A percentile compares a stretch with the other conserved stretches of the same genome.
phyloP scores from a whole-genome alignment of 345 rosid genomes.

The Populus pruinosa region DNA sequence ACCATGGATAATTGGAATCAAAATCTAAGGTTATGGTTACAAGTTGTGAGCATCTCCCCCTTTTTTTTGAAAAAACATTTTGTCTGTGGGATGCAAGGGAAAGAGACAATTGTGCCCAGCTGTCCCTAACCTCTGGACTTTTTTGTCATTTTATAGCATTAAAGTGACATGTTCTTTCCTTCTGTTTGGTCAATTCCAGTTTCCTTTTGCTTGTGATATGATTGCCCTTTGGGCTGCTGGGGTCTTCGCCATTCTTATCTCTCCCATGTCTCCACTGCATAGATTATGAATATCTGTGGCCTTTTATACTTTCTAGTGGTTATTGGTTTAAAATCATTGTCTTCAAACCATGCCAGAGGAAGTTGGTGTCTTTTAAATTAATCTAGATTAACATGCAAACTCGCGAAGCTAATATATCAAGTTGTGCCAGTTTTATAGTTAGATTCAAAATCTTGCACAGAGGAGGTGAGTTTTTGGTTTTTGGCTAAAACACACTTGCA shows the following conservation, averaged over 20 bases:
- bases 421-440: no score
- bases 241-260: background rate
- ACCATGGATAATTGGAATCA: background rate
- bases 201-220: background rate
- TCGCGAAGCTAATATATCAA: no score
- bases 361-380: no score
- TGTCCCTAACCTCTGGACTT: slow-evolving; percentile 33
- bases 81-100: slow-evolving; percentile 10
- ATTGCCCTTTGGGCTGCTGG: background rate
- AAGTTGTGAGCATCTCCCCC: background rate
- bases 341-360: no score
- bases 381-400: no score
- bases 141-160: slow-evolving; percentile 31
- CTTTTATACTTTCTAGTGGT: background rate
- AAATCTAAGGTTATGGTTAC: slow-evolving; percentile 17
- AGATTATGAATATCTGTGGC: no score
- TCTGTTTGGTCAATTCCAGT: slow-evolving; percentile 26
- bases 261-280: background rate
- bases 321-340: no score
- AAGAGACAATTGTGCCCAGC: slow-evolving; percentile 32
- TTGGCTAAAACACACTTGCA: no score
- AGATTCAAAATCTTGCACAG: no score
- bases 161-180: slow-evolving; percentile 24
- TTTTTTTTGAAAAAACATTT: background rate
- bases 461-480: no score